Evolutionary conservation across 2,329 filamentous ascomycete genomes (phyloP).

Genomic region (Neonectria magnoliae): DNA sequence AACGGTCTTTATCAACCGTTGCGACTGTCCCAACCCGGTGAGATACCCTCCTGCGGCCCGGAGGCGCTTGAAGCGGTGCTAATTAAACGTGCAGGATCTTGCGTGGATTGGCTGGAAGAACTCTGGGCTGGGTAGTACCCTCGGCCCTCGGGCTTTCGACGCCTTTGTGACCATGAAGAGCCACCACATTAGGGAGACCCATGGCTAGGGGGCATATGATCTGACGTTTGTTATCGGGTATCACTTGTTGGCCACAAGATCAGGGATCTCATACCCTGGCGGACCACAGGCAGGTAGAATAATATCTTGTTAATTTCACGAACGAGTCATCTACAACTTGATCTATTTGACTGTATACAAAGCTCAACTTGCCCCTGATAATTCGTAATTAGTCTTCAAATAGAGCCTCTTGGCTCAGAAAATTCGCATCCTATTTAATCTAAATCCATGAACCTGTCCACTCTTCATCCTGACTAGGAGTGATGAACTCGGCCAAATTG

Average conservation of each 20-base stretch:
- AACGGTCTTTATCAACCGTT: conserved; percentile 94
- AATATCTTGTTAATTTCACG: no score
- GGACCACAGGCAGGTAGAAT: no score
- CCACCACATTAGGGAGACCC: conserved; percentile 84
- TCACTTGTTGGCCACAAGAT: not conserved
- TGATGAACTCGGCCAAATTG: no score
- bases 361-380: no score
- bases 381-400: not conserved
- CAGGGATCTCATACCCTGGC: not conserved
- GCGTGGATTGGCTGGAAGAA: conserved; percentile 98
- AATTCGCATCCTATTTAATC: no score
- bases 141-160: conserved; percentile 91
- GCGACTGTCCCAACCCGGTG: conserved; percentile 91
- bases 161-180: conserved; percentile 97
- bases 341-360: no score
- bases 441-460: no score
- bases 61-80: conserved; percentile 12
- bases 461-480: no score
- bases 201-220: not conserved
- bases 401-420: not conserved
- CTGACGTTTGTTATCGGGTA: no score
- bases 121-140: conserved; percentile 88
- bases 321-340: no score
- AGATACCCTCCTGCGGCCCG: conserved; percentile 46
- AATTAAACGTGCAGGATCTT: conserved; percentile 69